Conservation (phyloP, 768 basidiomycete species). For the Pseudohyphozyma bogoriensis region DNA sequence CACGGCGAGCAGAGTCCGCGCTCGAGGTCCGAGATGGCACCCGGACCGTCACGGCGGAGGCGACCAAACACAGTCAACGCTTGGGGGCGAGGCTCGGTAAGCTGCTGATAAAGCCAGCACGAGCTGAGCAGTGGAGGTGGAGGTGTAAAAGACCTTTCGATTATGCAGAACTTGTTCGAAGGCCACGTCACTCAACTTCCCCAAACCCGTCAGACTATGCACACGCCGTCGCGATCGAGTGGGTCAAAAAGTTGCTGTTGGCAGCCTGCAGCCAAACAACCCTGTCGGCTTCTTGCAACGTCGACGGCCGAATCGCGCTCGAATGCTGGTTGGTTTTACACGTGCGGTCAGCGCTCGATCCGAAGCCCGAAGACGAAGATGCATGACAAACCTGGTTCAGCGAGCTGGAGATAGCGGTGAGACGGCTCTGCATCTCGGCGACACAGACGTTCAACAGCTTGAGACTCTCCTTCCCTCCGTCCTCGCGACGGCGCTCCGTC, state of each 20-base stretch:
- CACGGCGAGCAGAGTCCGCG: too few relatives aligned
- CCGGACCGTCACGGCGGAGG: too few relatives aligned
- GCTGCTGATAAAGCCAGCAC: too few relatives aligned
- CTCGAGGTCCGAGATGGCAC: too few relatives aligned
- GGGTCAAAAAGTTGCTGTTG: constrained; percentile 5
- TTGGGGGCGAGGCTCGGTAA: too few relatives aligned
- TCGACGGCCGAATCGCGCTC: constrained; percentile 8
- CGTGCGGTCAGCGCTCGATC: too few relatives aligned
- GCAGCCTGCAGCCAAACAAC: constrained; percentile 22
- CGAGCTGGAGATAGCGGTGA: neutral
- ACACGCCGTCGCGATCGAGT: neutral
- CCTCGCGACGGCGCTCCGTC: neutral
- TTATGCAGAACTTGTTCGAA: too few relatives aligned
- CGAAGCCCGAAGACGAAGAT: neutral
- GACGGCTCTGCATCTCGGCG: constrained; percentile 17
- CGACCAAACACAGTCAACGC: too few relatives aligned
- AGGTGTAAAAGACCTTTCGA: too few relatives aligned
- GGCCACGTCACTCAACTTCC: too few relatives aligned
- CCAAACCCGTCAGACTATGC: too few relatives aligned
- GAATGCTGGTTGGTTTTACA: neutral
- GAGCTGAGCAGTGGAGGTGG: too few relatives aligned
- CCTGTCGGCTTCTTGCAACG: constrained; percentile 15
- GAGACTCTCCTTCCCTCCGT: neutral
- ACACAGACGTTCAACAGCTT: constrained; percentile 12
- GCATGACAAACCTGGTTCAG: neutral